These are phyloP conservation scores for Cytospora piceicola DNA, from an alignment of 2,329 filamentous ascomycete species.

Conservation along the genomic window DNA sequence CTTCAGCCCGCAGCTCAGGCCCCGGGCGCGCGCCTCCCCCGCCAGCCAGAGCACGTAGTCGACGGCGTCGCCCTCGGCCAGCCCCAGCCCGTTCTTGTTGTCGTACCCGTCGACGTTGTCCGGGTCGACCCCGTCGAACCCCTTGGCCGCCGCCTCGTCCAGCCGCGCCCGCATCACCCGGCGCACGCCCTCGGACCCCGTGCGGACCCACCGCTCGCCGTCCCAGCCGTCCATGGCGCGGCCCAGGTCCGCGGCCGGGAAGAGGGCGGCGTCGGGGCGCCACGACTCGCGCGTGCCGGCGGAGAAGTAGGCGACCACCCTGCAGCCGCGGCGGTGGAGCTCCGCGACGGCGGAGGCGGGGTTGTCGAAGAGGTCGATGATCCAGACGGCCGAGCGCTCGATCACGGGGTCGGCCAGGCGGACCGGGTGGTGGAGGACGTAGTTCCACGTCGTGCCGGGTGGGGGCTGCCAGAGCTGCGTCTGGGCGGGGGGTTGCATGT, in stretches of 20 bases:
- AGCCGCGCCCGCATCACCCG: slow-evolving; percentile 58
- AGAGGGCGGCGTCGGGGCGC: slow-evolving; percentile 53
- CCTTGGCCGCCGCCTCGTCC: slow-evolving; percentile 53
- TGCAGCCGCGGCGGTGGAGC: slow-evolving; percentile 53
- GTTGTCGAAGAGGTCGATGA: slow-evolving; percentile 30
- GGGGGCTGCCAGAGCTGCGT: slow-evolving; percentile 26
- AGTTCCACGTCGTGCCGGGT: slow-evolving; percentile 25
- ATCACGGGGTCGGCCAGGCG: slow-evolving; percentile 20
- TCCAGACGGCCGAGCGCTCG: slow-evolving; percentile 26
- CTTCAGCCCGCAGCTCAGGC: slow-evolving; percentile 59
- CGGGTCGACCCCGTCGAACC: slow-evolving; percentile 62
- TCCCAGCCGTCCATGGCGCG: slow-evolving; percentile 56
- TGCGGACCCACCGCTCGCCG: slow-evolving; percentile 60
- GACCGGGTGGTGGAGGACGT: slow-evolving; percentile 28
- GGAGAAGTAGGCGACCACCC: slow-evolving; percentile 66
- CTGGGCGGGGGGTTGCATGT: neutral
- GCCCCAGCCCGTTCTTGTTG: slow-evolving; percentile 56
- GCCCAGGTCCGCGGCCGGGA: slow-evolving; percentile 53
- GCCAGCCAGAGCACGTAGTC: slow-evolving; percentile 57
- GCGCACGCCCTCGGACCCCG: slow-evolving; percentile 53
- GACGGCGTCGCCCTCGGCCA: slow-evolving; percentile 53
- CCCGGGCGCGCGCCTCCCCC: slow-evolving; percentile 46
- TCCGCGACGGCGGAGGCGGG: slow-evolving; percentile 41
- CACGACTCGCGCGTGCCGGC: slow-evolving; percentile 62
- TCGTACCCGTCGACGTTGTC: slow-evolving; percentile 62